Base-by-base conservation (phyloP, 2,329 filamentous ascomycete genomes). In the Claviceps purpurea region DNA sequence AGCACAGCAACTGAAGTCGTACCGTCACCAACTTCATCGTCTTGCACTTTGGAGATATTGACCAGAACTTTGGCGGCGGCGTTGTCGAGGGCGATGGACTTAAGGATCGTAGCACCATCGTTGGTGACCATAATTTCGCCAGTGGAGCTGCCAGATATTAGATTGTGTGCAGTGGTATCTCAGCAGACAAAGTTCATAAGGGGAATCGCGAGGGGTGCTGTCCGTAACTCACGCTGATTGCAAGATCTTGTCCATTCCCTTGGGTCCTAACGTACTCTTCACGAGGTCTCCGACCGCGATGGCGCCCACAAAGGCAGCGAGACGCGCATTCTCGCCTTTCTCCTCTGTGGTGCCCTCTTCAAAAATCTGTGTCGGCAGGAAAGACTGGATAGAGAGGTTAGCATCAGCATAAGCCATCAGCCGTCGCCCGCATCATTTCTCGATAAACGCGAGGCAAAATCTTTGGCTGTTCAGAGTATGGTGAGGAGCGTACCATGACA, bases 31-130 rank as follows among this genome's bases (percentile, higher is more conserved):
- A 98, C 91, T 70, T 98, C 93, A 67, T 98, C 93, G 64, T 98
- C 93, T 69, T 98, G 93, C 5, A 98, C 93, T 73, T 98, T 98
- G 57, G 91, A 97, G 62, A 98, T 97, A 70, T 98, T 98, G 66
- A 98, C 93, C 44, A 98, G 78, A 5, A 98, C 93, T 74, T 98
- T 98, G 51, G 93, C 93, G 22, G 93, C 93, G 44, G 93, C 93
- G 68, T 98, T 98, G 70, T 98, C 93, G 65, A 98, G 85, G 44
- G 93, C 93, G 69, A 98, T 98, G 51, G 91, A 88, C 73, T 98
- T 98, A 58, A 98, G 81, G 61, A 98, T 98, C 24, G 93, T 98
- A 57, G 93, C 93, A 66, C 93, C 93, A 72, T 98, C 93, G 71
- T 98, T 98, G 54, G 93, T 98, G 56, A 98, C 93, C 81, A 97